These are phyloP conservation scores for Taxillus chinensis DNA, from an alignment of 164 flowering plant species.

Conservation along the genomic window DNA sequence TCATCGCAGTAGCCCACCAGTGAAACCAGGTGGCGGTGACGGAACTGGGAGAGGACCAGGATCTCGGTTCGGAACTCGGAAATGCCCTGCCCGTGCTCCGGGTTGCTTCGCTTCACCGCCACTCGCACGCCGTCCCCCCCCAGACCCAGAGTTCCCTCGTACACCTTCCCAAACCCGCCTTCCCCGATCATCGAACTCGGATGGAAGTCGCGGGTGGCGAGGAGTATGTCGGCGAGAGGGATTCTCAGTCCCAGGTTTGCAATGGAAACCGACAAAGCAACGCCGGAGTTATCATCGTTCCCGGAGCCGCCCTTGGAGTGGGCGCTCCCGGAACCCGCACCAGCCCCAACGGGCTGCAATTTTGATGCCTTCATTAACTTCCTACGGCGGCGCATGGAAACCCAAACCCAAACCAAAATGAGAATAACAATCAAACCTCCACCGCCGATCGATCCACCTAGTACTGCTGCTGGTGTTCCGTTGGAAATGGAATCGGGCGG, in stretches of 20 bases:
- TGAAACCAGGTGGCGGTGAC: conserved; percentile 5
- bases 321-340: no score
- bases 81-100: neutral
- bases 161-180: conserved; percentile 6
- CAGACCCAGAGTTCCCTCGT: neutral
- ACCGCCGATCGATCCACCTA: no score
- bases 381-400: no score
- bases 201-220: conserved; percentile 4
- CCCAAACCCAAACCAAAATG: no score
- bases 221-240: neutral
- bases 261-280: neutral
- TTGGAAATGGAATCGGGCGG: neutral
- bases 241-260: neutral
- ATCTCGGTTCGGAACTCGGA: neutral
- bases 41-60: neutral
- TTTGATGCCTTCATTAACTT: no score
- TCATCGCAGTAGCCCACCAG: conserved; percentile 9
- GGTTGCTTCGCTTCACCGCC: conserved; percentile 4
- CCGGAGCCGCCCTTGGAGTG: no score
- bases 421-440: no score
- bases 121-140: neutral
- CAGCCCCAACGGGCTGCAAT: no score
- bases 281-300: no score
- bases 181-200: neutral
- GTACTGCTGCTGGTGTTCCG: neutral